Evolutionary conservation across 2,329 filamentous ascomycete species (phyloP).

Genomic region (Diatrype stigma): DNA sequence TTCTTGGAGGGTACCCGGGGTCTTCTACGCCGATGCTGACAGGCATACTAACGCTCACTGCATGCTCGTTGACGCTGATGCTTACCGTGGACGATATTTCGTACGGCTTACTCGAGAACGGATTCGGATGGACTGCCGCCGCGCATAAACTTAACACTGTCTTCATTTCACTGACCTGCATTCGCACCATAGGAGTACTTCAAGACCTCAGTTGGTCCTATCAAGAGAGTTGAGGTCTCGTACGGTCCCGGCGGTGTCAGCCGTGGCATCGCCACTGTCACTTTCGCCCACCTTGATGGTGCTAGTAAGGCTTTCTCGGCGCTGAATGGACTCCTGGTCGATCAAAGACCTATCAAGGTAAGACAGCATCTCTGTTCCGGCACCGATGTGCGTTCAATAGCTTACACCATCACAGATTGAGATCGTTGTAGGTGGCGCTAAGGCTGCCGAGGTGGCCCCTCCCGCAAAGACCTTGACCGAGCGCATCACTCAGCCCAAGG

Average conservation of each 20-base stretch:
- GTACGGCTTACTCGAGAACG: slow-evolving; percentile 19
- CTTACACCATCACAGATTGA: slow-evolving; percentile 64
- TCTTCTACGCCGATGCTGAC: slow-evolving; percentile 7
- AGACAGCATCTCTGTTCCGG: slow-evolving; percentile 20
- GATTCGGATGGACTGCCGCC: slow-evolving; percentile 21
- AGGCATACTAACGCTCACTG: slow-evolving; percentile 46
- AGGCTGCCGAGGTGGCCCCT: slow-evolving; percentile 63
- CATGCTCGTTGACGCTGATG: slow-evolving; percentile 56
- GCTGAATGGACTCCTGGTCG: slow-evolving; percentile 85
- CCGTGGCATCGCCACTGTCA: slow-evolving; percentile 87
- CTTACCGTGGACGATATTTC: slow-evolving; percentile 14
- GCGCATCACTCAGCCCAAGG: slow-evolving; percentile 70
- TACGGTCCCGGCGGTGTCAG: slow-evolving; percentile 91
- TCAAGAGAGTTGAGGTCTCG: slow-evolving; percentile 86
- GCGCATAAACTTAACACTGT: slow-evolving; percentile 29
- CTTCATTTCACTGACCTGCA: slow-evolving; percentile 62
- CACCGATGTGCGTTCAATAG: neutral
- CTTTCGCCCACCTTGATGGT: slow-evolving; percentile 75
- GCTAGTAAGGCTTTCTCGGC: slow-evolving; percentile 80
- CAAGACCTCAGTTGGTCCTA: slow-evolving; percentile 75
- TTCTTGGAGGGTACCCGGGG: slow-evolving; percentile 1
- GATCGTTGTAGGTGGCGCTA: slow-evolving; percentile 76
- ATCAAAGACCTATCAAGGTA: slow-evolving; percentile 88
- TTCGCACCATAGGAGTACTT: slow-evolving; percentile 88
- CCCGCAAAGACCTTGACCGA: slow-evolving; percentile 71